Base-by-base conservation (phyloP, 2,329 filamentous ascomycete species). In the Xylaria sp. region DNA sequence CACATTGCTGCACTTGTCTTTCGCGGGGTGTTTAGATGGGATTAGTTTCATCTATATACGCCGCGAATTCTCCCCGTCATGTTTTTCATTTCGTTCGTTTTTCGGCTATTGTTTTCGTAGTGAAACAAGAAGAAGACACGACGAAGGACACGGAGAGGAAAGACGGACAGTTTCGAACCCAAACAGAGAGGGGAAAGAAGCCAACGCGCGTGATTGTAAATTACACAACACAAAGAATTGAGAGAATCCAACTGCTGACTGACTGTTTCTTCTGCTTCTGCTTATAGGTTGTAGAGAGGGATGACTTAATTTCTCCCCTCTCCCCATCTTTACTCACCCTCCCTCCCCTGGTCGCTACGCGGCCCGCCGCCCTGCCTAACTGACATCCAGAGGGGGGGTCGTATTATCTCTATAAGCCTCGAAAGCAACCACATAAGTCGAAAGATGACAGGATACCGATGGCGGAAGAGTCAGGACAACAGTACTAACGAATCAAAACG, bases 281-380 rank as follows among this genome's bases (percentile, higher is more conserved):
- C 57, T 59, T 65, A 64, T 71, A 72, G 70, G 70, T 67, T 72
- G 70, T 72, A 61, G 68, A 68, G 66, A 60, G 59, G 59, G 68
- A 62, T 30, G 64, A 37, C 52, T 52, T 47, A 34, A n/a, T 30
- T 4, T 30, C 23, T 30, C 23, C 23, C 23, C 23, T 30, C 23
- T 30, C 23, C 23, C 23, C 23, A 30, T 30, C 23, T 30, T 30
- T 30, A 30, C 23, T 30, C 23, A 30, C 48, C 57, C 64, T 49
- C 59, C 52, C 39, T 50, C 23, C 47, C 48, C 46, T 59, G 44
- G 57, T 49, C 54, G 51, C 54, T 54, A 16, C 49, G 13, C 58
- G 19, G 49, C 54, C 53, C 52, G 11, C 51, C 16, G 5, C 13
- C 37, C 37, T 42, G 49, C 55, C 54, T 56, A 62, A 58, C 56